Conservation (phyloP, 208 protist species). For the Leishmania guyanensis region DNA sequence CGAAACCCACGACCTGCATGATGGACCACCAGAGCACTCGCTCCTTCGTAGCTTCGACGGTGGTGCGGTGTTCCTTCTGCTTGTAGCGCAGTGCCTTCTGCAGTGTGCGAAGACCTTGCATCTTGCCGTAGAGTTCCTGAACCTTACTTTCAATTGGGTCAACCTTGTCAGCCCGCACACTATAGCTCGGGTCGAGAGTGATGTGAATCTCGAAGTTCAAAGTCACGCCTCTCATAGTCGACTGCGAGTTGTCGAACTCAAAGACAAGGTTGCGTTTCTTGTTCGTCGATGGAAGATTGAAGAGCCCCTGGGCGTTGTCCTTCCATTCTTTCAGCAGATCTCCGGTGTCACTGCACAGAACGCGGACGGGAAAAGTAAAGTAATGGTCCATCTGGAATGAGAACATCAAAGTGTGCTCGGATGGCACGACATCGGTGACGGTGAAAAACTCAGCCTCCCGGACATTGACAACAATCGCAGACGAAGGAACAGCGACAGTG, state of each 20-base stretch:
- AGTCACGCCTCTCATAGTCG: constrained; percentile 22
- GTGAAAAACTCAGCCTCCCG: constrained; percentile 27
- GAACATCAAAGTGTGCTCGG: constrained; percentile 33
- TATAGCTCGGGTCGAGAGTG: constrained; percentile 28
- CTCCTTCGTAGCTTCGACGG: constrained; percentile 60
- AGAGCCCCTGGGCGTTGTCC: neutral
- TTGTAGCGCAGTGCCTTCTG: constrained; percentile 52
- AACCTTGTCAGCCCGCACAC: constrained; percentile 29
- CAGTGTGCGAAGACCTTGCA: neutral
- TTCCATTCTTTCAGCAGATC: constrained; percentile 8
- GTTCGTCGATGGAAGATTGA: constrained; percentile 4
- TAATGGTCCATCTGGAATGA: constrained; percentile 37
- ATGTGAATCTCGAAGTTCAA: constrained; percentile 55
- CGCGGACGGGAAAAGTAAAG: constrained; percentile 15
- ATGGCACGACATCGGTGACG: constrained; percentile 41
- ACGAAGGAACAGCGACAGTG: neutral
- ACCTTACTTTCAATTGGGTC: constrained; percentile 77
- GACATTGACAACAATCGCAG: constrained; percentile 5
- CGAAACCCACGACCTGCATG: constrained; percentile 61
- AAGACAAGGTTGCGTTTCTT: constrained; percentile 1
- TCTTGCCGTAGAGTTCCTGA: constrained; percentile 20
- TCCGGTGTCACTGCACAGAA: neutral
- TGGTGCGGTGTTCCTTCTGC: constrained; percentile 66
- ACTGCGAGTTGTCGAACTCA: constrained; percentile 57
- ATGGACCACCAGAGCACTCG: constrained; percentile 70